Evolutionary conservation across 208 protist genomes (phyloP), one percentile per base, ranked within the genome.

Genomic region (Plasmodiophora brassicae): DNA sequence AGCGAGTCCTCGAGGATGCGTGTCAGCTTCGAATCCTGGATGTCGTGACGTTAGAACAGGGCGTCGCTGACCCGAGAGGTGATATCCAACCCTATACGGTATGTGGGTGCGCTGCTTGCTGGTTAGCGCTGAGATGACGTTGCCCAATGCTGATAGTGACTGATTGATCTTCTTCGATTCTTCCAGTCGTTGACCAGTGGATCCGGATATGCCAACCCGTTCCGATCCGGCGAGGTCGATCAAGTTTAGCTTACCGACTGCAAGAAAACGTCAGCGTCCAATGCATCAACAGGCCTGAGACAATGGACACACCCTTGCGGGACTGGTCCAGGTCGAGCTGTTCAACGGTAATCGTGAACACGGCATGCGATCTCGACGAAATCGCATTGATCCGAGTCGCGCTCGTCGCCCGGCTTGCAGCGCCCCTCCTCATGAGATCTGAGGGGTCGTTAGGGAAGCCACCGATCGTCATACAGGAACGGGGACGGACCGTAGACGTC

Each of bases 191-290:
- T 96, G 91, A 32, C 94, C 95, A 1, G 88, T 94, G 22, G 94
- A 94, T 8, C 93, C 93, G 0, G 94, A 93, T 14, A 91, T 65
- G 41, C 88, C 57, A 38, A 92, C 93, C 65, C 94, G 94, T 88
- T 98, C 96, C 45, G 93, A 96, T 0, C 96, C 96, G 20, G 96
- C 96, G 1, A 98, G 91, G 88, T 98, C 96, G 14, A 97, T 95
- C 46, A 98, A 93, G 88, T 97, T 96, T 0, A 98, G 90, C 90
- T 96, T 97, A 35, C 95, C 95, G 28, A 94, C 85, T n/a, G n/a
- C 35, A 38, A 1, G 53, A 35, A n/a, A n/a, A 38, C 41, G 44
- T 32, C 22, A 35, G 72, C 14, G 10, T 35, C 44, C 72, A 20
- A 1, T 46, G 14, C 1, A 20, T 0, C 45, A 83, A n/a, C 87